Evolutionary conservation across 2,329 filamentous ascomycete species (phyloP).

Genomic region (Phaeomoniella chlamydospora): DNA sequence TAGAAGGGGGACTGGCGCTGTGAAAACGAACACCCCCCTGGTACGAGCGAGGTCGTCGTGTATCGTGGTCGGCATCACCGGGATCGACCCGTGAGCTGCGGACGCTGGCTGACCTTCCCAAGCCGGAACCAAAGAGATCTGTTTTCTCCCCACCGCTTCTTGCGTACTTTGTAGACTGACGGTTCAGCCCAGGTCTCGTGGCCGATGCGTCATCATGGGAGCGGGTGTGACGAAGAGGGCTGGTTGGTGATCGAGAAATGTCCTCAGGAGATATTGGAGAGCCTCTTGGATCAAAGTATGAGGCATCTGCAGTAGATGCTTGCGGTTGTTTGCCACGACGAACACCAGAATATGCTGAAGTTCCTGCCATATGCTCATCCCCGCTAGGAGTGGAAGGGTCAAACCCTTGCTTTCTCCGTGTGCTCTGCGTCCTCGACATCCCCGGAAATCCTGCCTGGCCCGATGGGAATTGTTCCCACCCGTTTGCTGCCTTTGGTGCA

Average conservation of each 20-base stretch:
- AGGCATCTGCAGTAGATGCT: slow-evolving; percentile 16
- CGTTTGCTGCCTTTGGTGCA: slow-evolving; percentile 1
- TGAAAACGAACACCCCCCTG: slow-evolving; percentile 18
- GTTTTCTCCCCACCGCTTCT: slow-evolving; percentile 41
- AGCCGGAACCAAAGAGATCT: slow-evolving; percentile 34
- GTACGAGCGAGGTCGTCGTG: slow-evolving; percentile 7
- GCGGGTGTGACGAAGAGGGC: slow-evolving; percentile 19
- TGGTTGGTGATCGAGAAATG: slow-evolving; percentile 26
- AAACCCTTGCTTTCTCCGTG: slow-evolving; percentile 41
- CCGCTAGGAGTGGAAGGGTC: slow-evolving; percentile 43
- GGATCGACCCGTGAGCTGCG: slow-evolving; percentile 30
- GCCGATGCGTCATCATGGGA: slow-evolving; percentile 17
- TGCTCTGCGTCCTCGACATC: slow-evolving; percentile 21
- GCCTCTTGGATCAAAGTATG: slow-evolving; percentile 15
- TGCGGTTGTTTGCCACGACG: slow-evolving; percentile 18
- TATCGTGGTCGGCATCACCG: slow-evolving; percentile 8
- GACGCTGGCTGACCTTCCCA: slow-evolving; percentile 38
- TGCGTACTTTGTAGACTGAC: slow-evolving; percentile 40
- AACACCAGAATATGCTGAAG: slow-evolving; percentile 31
- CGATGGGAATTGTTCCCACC: slow-evolving; percentile 7
- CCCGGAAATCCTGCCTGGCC: slow-evolving; percentile 15
- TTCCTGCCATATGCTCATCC: slow-evolving; percentile 43
- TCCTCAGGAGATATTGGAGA: slow-evolving; percentile 17
- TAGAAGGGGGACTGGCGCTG: slow-evolving; percentile 27
- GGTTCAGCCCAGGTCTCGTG: slow-evolving; percentile 27